phyloP scores from a whole-genome alignment of 768 basidiomycete genomes.

The Asterophora lycoperdoides region DNA sequence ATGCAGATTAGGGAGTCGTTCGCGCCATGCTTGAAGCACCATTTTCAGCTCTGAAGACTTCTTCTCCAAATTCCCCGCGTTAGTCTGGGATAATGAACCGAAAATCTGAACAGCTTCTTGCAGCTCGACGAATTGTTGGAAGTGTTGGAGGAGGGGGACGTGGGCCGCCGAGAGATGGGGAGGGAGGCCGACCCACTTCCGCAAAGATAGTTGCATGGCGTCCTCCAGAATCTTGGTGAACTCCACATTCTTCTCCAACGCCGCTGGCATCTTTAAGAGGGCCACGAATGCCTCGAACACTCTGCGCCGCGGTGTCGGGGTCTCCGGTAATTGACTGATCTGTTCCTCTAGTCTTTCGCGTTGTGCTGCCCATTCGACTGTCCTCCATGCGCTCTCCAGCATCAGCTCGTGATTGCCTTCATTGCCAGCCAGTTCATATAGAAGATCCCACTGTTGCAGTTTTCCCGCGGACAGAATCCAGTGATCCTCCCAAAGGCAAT shows the following conservation, averaged over 20 bases:
- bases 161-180: slow-evolving; percentile 86
- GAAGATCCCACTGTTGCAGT: slow-evolving; percentile 94
- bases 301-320: slow-evolving; percentile 89
- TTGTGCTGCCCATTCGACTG: slow-evolving; percentile 86
- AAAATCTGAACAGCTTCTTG: slow-evolving; percentile 96
- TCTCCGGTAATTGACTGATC: slow-evolving; percentile 76
- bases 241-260: slow-evolving; percentile 79
- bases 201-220: slow-evolving; percentile 91
- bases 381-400: slow-evolving; percentile 94
- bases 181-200: slow-evolving; percentile 94
- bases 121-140: slow-evolving; percentile 98
- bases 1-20: slow-evolving; percentile 89
- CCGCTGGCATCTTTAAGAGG: slow-evolving; percentile 77
- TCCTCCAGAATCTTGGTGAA: slow-evolving; percentile 90
- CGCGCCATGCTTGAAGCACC: slow-evolving; percentile 95
- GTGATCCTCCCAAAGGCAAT: slow-evolving; percentile 98
- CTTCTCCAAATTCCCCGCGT: slow-evolving; percentile 84
- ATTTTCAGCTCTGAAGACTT: slow-evolving; percentile 94
- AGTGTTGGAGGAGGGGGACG: slow-evolving; percentile 91
- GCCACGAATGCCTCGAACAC: slow-evolving; percentile 97
- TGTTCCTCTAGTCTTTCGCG: slow-evolving; percentile 75
- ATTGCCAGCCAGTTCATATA: slow-evolving; percentile 83
- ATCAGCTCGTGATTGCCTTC: slow-evolving; percentile 91
- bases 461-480: slow-evolving; percentile 97
- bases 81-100: slow-evolving; percentile 83